phyloP scores from a whole-genome alignment of 2,329 filamentous ascomycete genomes.

The Pseudogymnoascus sp. region DNA sequence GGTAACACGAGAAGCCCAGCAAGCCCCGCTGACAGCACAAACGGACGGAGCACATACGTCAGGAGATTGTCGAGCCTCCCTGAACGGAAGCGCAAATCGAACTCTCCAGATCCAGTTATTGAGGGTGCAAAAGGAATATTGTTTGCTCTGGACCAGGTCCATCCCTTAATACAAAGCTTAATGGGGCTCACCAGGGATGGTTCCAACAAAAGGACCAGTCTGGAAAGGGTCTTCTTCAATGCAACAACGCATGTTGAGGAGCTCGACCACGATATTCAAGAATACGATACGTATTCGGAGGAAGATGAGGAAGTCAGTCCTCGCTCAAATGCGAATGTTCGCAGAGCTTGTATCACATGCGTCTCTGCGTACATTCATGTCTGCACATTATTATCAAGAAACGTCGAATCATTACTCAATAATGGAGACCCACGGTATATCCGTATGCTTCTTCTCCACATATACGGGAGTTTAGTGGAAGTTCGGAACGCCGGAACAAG shows the following conservation, averaged over 20 bases:
- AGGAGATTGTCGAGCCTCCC: constrained; percentile 56
- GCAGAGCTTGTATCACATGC: constrained; percentile 55
- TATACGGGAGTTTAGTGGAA: constrained; percentile 63
- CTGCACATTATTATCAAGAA: constrained; percentile 51
- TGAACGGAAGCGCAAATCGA: constrained; percentile 56
- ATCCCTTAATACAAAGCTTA: constrained; percentile 60
- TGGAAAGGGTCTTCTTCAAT: constrained; percentile 62
- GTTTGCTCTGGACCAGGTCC: constrained; percentile 61
- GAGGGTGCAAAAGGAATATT: constrained; percentile 61
- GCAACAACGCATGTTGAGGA: constrained; percentile 60
- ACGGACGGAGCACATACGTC: constrained; percentile 45
- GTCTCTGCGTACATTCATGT: constrained; percentile 60
- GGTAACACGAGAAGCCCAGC: constrained; percentile 40
- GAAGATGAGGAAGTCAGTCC: constrained; percentile 41
- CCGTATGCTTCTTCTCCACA: constrained; percentile 53
- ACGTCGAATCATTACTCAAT: constrained; percentile 57
- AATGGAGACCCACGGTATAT: constrained; percentile 62
- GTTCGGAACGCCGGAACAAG: constrained; percentile 37
- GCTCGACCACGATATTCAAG: constrained; percentile 57
- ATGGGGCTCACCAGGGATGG: constrained; percentile 55
- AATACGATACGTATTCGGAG: constrained; percentile 46
- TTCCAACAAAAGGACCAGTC: constrained; percentile 53
- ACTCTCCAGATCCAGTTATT: constrained; percentile 52
- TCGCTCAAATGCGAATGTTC: constrained; percentile 56
- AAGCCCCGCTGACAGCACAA: constrained; percentile 50